phyloP scores from a whole-genome alignment of 1,139 yeast species.

The Lipomyces yarrowii region DNA sequence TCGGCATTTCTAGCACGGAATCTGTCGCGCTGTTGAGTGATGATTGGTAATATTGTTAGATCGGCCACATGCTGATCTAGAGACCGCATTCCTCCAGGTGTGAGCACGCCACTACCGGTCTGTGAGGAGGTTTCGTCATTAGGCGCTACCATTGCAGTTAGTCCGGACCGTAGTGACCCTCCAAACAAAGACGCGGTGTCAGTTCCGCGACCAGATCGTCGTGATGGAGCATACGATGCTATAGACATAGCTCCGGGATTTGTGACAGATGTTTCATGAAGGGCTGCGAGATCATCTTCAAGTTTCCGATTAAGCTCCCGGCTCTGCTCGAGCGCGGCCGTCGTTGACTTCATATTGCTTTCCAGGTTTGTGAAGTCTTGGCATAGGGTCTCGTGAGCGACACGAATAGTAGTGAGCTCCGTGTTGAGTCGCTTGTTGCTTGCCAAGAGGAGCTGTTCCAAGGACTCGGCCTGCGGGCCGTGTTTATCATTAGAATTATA shows the following conservation, averaged over 20 bases:
- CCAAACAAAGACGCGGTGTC: constrained; percentile 28
- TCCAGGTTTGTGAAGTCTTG: constrained; percentile 50
- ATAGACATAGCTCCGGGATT: constrained; percentile 59
- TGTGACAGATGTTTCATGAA: constrained; percentile 59
- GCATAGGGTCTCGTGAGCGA: constrained; percentile 52
- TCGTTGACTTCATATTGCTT: constrained; percentile 42
- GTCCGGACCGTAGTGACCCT: constrained; percentile 25
- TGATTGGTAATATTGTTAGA: constrained; percentile 69
- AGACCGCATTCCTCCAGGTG: constrained; percentile 59
- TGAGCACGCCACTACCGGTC: constrained; percentile 24
- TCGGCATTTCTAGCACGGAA: constrained; percentile 80
- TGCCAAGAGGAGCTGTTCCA: constrained; percentile 53
- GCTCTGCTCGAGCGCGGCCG: constrained; percentile 45
- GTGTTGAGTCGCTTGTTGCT: constrained; percentile 63
- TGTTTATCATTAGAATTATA: constrained; percentile 44
- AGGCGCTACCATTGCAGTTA: constrained; percentile 36
- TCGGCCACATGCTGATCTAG: constrained; percentile 35
- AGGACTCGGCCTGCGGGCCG: constrained; percentile 29
- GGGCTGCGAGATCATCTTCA: constrained; percentile 65
- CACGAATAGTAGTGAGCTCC: constrained; percentile 61
- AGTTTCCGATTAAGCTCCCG: constrained; percentile 58
- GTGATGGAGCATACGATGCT: constrained; percentile 35
- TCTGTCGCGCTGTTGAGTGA: constrained; percentile 92
- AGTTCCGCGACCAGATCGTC: constrained; percentile 25
- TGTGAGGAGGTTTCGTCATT: constrained; percentile 37